Conservation (phyloP, 805 yeast genomes). For the Lipomyces lipofer region DNA sequence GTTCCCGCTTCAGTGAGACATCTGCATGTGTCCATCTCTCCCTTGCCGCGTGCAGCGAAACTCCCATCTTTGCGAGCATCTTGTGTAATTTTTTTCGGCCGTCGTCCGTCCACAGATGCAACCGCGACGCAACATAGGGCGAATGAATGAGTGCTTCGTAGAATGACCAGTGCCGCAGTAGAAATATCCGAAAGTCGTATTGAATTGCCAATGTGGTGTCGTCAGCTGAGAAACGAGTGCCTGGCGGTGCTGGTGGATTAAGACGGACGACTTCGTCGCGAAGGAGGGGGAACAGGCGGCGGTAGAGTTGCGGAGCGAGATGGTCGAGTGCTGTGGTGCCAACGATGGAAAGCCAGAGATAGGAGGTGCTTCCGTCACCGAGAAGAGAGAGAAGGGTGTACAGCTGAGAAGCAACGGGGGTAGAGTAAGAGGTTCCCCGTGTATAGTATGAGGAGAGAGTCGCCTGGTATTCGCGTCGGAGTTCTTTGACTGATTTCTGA, state of each 20-base stretch:
- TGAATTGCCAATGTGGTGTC: slow-evolving; percentile 58
- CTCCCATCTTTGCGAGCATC: slow-evolving; percentile 95
- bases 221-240: slow-evolving; percentile 27
- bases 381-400: slow-evolving; percentile 77
- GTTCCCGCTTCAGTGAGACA: slow-evolving; percentile 68
- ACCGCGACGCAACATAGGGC: slow-evolving; percentile 84
- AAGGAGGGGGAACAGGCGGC: slow-evolving; percentile 67
- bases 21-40: slow-evolving; percentile 94
- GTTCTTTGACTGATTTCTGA: slow-evolving; percentile 41
- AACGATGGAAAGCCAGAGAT: slow-evolving; percentile 82
- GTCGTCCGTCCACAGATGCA: slow-evolving; percentile 86
- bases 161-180: slow-evolving; percentile 88
- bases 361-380: slow-evolving; percentile 71
- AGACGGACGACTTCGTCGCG: slow-evolving; percentile 81
- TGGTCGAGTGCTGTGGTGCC: slow-evolving; percentile 83
- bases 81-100: slow-evolving; percentile 85
- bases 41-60: slow-evolving; percentile 81
- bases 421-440: slow-evolving; percentile 75
- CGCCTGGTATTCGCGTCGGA: slow-evolving; percentile 49
- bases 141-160: slow-evolving; percentile 90
- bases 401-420: slow-evolving; percentile 74
- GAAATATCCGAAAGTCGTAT: slow-evolving; percentile 79
- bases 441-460: slow-evolving; percentile 73
- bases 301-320: slow-evolving; percentile 69
- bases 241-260: slow-evolving; percentile 41